Conservation (phyloP, 306 rosid genomes). For the Sindora glabra region DNA sequence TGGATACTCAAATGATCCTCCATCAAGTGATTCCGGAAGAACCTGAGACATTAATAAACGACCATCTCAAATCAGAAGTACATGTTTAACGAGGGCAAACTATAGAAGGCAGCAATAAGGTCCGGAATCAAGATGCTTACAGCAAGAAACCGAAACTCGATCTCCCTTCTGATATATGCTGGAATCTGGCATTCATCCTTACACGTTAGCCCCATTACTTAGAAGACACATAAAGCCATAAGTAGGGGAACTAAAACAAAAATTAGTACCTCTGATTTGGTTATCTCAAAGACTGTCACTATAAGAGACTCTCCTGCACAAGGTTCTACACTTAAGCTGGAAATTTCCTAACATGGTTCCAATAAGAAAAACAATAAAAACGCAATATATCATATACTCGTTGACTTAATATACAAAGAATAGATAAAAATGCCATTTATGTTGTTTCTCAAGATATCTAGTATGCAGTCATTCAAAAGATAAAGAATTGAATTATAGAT, state of each 20-base stretch:
- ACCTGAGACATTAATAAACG: constrained; percentile 37
- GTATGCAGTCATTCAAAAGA: too few species aligned
- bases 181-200: constrained; percentile 57
- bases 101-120: not conserved
- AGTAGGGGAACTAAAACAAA: constrained; percentile 4
- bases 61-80: not conserved
- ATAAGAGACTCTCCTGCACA: constrained; percentile 68
- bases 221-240: not conserved
- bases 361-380: constrained; percentile 5
- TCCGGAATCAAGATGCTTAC: constrained; percentile 34
- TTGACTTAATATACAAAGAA: not conserved
- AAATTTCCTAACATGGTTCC: constrained; percentile 56
- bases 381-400: not conserved
- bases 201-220: constrained; percentile 1
- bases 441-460: too few species aligned
- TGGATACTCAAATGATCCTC: constrained; percentile 41
- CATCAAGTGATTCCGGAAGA: constrained; percentile 66
- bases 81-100: not conserved
- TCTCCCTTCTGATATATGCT: constrained; percentile 74
- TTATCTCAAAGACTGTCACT: constrained; percentile 69
- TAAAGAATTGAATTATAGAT: too few species aligned
- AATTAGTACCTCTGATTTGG: constrained; percentile 61
- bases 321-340: constrained; percentile 86
- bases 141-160: constrained; percentile 84
- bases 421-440: not conserved